Evolutionary conservation across 1,284 basidiomycete genomes (phyloP), one percentile per base, ranked within the genome.

Genomic region (Neotropicomus parvogracilis): DNA sequence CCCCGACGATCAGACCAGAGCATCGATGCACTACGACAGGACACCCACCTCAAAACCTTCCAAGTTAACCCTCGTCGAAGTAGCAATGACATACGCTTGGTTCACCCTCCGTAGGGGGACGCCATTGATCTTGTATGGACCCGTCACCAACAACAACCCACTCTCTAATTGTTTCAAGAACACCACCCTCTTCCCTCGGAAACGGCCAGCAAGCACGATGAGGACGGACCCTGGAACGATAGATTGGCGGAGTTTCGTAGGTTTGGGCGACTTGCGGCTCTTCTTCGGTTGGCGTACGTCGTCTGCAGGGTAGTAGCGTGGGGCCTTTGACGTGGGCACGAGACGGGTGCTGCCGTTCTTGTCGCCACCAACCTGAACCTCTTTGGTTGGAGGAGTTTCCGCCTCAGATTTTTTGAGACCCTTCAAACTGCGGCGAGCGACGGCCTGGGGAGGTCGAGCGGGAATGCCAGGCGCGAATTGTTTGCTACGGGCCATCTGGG

Each of bases 11-110:
- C 45, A 48, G 40, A 40, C 40, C 26, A 27, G 21, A 29, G 7
- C 55, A 14, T 59, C 38, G 47, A 38, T 40, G 44, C 45, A 16
- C 39, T 29, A 44, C 59, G 40, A 39, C 27, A 35, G 50, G 12
- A 46, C 16, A 59, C 45, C 55, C 59, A 91, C 91, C 74, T 83
- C 81, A 70, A 92, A 78, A 59, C 76, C 80, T 40, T 78, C 78
- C 57, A 99, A 73, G 62, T 97, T 91, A 64, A 99, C 74, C 77
- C 91, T 95, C 67, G 97, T 98, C 55, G 94, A 94, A 55, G 97
- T 99, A 56, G 95, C 93, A 67, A 99, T 98, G 56, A 97, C 95
- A 73, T 99, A 99, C 50, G 97, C 94, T 80, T 98, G 95, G 80
- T 95, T 97, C 57, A 99, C 95, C 71, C 97, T 85, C 70, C 95